Percentiles rank a stretch among this genome's conserved stretches.
These are phyloP conservation scores for Debaryomyces fabryi DNA, from an alignment of 1,139 yeast species.

Conservation along the genomic window DNA sequence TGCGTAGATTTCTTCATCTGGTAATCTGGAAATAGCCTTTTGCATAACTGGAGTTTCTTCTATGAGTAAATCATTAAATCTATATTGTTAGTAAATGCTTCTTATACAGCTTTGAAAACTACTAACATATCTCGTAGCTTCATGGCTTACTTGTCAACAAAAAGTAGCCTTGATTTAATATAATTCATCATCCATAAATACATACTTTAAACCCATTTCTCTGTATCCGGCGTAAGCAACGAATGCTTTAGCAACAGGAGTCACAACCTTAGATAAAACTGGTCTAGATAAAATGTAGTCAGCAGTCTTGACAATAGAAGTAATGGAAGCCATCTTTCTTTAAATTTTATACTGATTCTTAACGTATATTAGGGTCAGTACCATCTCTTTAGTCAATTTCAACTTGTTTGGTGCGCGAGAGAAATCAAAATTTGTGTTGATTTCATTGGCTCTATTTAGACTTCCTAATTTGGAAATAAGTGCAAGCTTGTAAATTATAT, in stretches of 20 bases:
- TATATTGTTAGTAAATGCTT: conserved; percentile 25
- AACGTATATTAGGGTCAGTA: background rate
- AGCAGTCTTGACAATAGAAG: conserved; percentile 80
- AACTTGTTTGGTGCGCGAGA: conserved; percentile 8
- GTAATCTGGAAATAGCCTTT: conserved; percentile 86
- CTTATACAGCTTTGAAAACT: background rate
- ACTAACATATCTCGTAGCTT: background rate
- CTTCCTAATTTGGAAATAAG: conserved; percentile 25
- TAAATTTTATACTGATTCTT: background rate
- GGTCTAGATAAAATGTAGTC: conserved; percentile 85
- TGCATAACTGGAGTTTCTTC: conserved; percentile 89
- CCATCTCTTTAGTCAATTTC: background rate
- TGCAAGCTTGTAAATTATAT: conserved; percentile 2
- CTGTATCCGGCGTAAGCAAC: conserved; percentile 85
- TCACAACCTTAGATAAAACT: conserved; percentile 67
- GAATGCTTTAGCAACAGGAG: conserved; percentile 80
- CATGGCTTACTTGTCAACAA: background rate
- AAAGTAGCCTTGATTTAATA: background rate
- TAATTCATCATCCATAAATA: conserved; percentile 10
- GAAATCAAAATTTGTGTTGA: conserved; percentile 18
- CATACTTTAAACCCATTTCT: conserved; percentile 80
- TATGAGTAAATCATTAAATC: conserved; percentile 79
- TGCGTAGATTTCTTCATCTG: conserved; percentile 80
- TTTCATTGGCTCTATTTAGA: conserved; percentile 27
- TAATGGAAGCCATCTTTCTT: conserved; percentile 64